Conservation (phyloP, 345 rosid species). For the Eucalyptus pauciflora region DNA sequence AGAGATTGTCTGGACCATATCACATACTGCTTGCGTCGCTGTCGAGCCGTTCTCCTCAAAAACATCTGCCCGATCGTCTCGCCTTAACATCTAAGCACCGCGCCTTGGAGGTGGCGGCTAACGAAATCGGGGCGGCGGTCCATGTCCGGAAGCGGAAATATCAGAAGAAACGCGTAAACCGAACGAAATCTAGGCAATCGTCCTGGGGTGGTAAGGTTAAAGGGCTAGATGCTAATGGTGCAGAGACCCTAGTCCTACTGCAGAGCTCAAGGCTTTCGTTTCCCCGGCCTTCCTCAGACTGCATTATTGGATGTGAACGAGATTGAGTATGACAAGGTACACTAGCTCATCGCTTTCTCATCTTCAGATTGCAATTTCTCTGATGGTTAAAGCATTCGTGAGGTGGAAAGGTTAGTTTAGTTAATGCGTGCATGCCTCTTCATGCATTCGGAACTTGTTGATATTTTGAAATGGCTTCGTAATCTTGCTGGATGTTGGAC, state of each 20-base stretch:
- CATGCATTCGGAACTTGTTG: neutral
- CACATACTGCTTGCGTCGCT: constrained; percentile 64
- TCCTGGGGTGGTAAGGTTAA: constrained; percentile 94
- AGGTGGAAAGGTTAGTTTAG: neutral
- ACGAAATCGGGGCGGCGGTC: constrained; percentile 72
- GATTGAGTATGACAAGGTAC: constrained; percentile 77
- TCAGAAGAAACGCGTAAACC: constrained; percentile 25
- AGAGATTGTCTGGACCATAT: constrained; percentile 66
- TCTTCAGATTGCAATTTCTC: neutral
- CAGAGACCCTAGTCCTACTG: constrained; percentile 45
- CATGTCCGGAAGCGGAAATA: constrained; percentile 69
- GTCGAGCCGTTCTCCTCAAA: constrained; percentile 75
- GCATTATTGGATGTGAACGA: constrained; percentile 73
- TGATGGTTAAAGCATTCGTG: neutral
- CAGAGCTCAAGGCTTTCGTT: constrained; percentile 65
- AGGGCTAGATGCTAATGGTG: constrained; percentile 52
- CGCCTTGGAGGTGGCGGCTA: constrained; percentile 62
- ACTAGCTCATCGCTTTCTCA: neutral
- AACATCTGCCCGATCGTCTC: constrained; percentile 74
- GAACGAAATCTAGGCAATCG: constrained; percentile 27
- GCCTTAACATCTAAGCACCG: constrained; percentile 84
- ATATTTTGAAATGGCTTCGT: neutral
- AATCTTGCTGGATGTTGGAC: constrained; percentile 80
- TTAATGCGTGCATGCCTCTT: neutral
- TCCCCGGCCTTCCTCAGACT: constrained; percentile 91